These are phyloP conservation scores for Kwoniella shandongensis DNA, from an alignment of 768 basidiomycete genomes.

Conservation along the genomic window DNA sequence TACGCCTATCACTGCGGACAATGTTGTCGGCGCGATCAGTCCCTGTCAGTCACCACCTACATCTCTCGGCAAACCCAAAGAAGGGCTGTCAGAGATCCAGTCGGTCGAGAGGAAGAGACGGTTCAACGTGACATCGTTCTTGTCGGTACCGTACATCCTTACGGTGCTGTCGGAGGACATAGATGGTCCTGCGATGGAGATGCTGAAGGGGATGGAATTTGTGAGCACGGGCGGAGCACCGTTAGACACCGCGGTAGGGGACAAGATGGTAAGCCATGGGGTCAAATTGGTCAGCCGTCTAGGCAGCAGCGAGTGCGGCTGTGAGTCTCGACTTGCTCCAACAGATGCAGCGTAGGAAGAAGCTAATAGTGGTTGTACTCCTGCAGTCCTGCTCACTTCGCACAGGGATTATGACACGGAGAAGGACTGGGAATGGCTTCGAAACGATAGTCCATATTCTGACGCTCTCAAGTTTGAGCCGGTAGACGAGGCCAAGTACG, in stretches of 20 bases:
- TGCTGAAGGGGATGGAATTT: conserved; percentile 57
- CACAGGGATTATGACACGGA: conserved; percentile 58
- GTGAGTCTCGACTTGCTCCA: conserved; percentile 33
- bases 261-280: conserved; percentile 57
- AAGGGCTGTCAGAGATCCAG: conserved; percentile 6
- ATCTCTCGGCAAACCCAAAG: neutral
- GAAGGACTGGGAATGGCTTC: conserved; percentile 62
- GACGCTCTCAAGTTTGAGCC: conserved; percentile 40
- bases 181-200: conserved; percentile 52
- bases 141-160: conserved; percentile 54
- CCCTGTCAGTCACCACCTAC: conserved; percentile 34
- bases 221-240: conserved; percentile 61
- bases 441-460: conserved; percentile 47
- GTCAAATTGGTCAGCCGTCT: conserved; percentile 59
- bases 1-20: conserved; percentile 58
- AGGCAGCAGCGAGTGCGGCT: conserved; percentile 57
- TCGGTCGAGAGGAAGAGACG: conserved; percentile 15
- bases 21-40: conserved; percentile 56
- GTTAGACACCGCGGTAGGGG: conserved; percentile 60
- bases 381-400: conserved; percentile 55
- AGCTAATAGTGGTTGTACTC: too few species aligned
- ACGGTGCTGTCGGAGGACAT: conserved; percentile 58
- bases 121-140: conserved; percentile 35
- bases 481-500: conserved; percentile 52
- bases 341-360: neutral